Conservation (phyloP, 2,329 filamentous ascomycete species). For the Alternaria tenuissima region DNA sequence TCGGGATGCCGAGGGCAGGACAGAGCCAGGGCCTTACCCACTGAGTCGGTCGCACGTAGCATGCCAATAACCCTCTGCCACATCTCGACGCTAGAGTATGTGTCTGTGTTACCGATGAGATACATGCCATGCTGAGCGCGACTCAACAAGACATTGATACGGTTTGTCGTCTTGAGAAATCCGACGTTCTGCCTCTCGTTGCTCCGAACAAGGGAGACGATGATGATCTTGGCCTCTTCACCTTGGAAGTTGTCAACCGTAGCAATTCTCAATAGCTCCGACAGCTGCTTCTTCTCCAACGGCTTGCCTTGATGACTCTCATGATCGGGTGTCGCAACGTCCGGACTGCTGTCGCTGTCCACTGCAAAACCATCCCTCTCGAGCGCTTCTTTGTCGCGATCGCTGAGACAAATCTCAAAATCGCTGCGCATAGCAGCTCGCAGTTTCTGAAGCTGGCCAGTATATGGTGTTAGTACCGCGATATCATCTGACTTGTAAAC, state of each 20-base stretch:
- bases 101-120: slow-evolving; percentile 71
- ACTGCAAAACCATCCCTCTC: slow-evolving; percentile 33
- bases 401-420: slow-evolving; percentile 70
- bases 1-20: slow-evolving; percentile 41
- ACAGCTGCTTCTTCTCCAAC: slow-evolving; percentile 33
- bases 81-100: slow-evolving; percentile 66
- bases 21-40: slow-evolving; percentile 32
- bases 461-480: slow-evolving; percentile 73
- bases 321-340: background rate
- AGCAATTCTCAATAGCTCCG: slow-evolving; percentile 55
- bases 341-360: slow-evolving; percentile 1
- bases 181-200: slow-evolving; percentile 67
- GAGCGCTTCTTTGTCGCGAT: slow-evolving; percentile 68
- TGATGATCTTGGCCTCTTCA: slow-evolving; percentile 75
- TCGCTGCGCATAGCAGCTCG: slow-evolving; percentile 55
- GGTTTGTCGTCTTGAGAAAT: slow-evolving; percentile 71
- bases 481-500: slow-evolving; percentile 68
- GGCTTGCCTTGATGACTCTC: slow-evolving; percentile 20
- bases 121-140: slow-evolving; percentile 75
- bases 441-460: slow-evolving; percentile 65
- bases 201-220: slow-evolving; percentile 75
- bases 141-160: slow-evolving; percentile 73
- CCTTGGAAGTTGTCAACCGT: slow-evolving; percentile 82
- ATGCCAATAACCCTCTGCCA: slow-evolving; percentile 68
- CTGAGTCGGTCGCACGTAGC: slow-evolving; percentile 46